phyloP scores from a whole-genome alignment of 1,139 yeast genomes.

The Magnusiomyces paraingens region DNA sequence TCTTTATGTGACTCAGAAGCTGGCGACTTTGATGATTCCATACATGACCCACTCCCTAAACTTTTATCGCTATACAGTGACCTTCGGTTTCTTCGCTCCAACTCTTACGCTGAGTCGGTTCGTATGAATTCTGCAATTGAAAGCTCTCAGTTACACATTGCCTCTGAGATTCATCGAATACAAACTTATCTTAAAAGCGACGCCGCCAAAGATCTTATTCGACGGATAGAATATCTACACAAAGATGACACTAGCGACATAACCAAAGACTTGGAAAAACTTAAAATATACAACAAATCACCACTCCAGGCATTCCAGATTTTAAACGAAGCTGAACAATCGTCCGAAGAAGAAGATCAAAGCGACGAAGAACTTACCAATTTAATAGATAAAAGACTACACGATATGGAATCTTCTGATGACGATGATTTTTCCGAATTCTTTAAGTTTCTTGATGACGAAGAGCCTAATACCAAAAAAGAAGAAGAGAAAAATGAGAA shows the following conservation, averaged over 20 bases:
- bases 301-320: background rate
- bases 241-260: no score
- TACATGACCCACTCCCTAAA: background rate
- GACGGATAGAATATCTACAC: background rate
- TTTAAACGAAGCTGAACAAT: background rate
- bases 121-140: background rate
- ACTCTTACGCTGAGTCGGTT: slow-evolving; percentile 1
- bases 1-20: no score
- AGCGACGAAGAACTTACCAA: background rate
- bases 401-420: background rate
- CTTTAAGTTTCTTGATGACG: background rate
- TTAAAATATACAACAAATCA: background rate
- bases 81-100: background rate
- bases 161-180: background rate
- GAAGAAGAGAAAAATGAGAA: background rate
- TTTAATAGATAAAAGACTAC: background rate
- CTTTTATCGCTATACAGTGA: background rate
- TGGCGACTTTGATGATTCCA: no score
- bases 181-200: background rate
- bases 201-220: background rate
- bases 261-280: no score
- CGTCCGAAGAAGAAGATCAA: background rate
- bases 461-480: background rate
- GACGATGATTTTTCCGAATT: background rate
- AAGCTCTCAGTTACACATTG: background rate